Evolutionary conservation across 2,329 filamentous ascomycete species (phyloP), one percentile per base, ranked within the genome.

Genomic region (Mollisiaceae sp.): DNA sequence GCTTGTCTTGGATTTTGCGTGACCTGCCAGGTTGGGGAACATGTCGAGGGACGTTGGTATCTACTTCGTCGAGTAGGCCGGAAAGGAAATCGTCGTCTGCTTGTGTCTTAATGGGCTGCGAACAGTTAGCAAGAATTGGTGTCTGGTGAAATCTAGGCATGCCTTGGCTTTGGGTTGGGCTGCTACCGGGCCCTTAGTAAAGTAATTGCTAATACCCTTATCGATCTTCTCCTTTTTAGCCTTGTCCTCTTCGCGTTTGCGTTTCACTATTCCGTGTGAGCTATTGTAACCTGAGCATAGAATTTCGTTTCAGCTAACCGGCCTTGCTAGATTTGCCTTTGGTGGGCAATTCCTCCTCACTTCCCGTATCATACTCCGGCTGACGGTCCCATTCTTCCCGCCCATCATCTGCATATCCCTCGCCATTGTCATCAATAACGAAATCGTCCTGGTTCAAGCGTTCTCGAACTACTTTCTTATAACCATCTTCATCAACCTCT

Each of bases 351-450:
- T 92, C 87, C 41, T 89, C 89, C 50, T 96, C 92, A 67, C 89
- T 94, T 67, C 95, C 93, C 41, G 89, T 91, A 68, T 90, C 85
- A 77, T 90, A 87, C 69, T 85, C 83, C 76, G 86, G 81, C 66
- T 83, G 83, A 70, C 84, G 82, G 70, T 90, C 85, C 94, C 94
- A 94, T 73, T 98, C 95, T 79, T 97, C 94, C 63, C 95, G 90
- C 67, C 95, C 95, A 76, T 98, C 95, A 77, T 98, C 94, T 70
- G 93, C 94, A 75, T 99, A 99, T 43, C 95, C 94, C 77, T 94
- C 93, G 75, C 94, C 94, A 81, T 97, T 97, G 81, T 99, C 95
- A 81, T 98, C 95, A 66, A 99, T 94, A 60, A 99, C 94, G 75
- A 99, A 99, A 80, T 99, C 95, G 74, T 99, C 95, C 74, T 97